Conservation (phyloP, 2,329 filamentous ascomycete genomes). For the Epichloe gansuensis region DNA sequence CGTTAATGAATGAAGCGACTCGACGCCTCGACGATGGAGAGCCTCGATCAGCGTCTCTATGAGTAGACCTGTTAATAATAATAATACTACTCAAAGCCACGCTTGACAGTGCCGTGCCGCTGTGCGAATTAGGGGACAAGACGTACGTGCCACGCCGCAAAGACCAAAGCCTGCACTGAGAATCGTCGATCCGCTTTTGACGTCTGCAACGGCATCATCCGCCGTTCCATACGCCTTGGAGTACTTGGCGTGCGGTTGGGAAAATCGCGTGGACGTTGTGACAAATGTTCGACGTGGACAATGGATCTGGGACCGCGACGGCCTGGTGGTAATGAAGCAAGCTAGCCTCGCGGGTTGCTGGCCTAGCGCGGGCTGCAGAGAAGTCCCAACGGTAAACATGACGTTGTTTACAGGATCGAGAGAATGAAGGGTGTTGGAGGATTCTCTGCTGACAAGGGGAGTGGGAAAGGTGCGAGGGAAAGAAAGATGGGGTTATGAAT, state of each 20-base stretch:
- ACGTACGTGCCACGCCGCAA: constrained; percentile 52
- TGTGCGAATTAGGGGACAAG: not conserved
- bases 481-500: not conserved
- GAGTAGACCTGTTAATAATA: constrained; percentile 5
- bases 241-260: constrained; percentile 14
- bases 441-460: not conserved
- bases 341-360: not conserved
- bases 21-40: constrained; percentile 45
- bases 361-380: not conserved
- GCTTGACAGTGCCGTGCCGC: not conserved
- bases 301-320: not conserved
- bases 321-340: not conserved
- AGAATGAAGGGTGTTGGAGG: not conserved
- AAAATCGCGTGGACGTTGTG: constrained; percentile 4
- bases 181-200: constrained; percentile 56
- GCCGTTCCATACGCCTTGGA: constrained; percentile 43
- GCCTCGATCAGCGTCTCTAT: constrained; percentile 60
- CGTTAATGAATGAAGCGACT: constrained; percentile 53
- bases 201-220: constrained; percentile 55
- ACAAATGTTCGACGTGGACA: constrained; percentile 1
- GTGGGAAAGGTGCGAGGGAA: not conserved
- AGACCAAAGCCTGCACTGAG: constrained; percentile 74
- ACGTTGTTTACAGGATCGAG: not conserved
- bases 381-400: not conserved
- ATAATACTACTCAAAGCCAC: not conserved